Conservation (phyloP, 1,284 basidiomycete species). For the Heterobasidion irregulare region DNA sequence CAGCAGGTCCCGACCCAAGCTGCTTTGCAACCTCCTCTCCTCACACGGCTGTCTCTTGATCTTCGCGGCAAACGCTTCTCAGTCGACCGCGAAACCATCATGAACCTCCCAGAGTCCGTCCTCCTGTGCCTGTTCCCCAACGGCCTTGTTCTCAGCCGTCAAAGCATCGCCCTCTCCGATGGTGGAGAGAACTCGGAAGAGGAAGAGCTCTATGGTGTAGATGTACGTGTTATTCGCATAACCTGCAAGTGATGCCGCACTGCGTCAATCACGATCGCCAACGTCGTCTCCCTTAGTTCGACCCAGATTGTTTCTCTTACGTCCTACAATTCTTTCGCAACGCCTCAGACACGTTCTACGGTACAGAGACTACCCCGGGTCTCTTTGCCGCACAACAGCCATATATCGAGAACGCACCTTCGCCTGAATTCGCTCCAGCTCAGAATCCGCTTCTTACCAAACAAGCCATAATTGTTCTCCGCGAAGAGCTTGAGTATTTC, state of each 20-base stretch:
- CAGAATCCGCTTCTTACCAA: slow-evolving; percentile 92
- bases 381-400: slow-evolving; percentile 71
- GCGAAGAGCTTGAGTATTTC: slow-evolving; percentile 98
- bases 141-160: slow-evolving; percentile 88
- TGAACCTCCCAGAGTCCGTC: slow-evolving; percentile 97
- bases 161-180: slow-evolving; percentile 68
- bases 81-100: slow-evolving; percentile 95
- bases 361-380: slow-evolving; percentile 66
- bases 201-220: slow-evolving; percentile 92
- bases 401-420: slow-evolving; percentile 44
- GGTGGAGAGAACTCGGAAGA: slow-evolving; percentile 78
- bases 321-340: slow-evolving; percentile 88
- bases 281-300: slow-evolving; percentile 57
- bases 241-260: background rate
- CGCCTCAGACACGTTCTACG: slow-evolving; percentile 90
- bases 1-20: slow-evolving; percentile 66
- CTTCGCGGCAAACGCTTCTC: slow-evolving; percentile 88
- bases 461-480: slow-evolving; percentile 96
- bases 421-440: slow-evolving; percentile 54
- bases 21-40: slow-evolving; percentile 73
- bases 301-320: slow-evolving; percentile 92
- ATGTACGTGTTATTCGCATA: slow-evolving; percentile 54
- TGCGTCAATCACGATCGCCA: slow-evolving; percentile 5
- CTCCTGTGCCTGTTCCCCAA: slow-evolving; percentile 96
- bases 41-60: slow-evolving; percentile 86